Evolutionary conservation across 1,284 basidiomycete genomes (phyloP).

Genomic region (Tilletia setariae): DNA sequence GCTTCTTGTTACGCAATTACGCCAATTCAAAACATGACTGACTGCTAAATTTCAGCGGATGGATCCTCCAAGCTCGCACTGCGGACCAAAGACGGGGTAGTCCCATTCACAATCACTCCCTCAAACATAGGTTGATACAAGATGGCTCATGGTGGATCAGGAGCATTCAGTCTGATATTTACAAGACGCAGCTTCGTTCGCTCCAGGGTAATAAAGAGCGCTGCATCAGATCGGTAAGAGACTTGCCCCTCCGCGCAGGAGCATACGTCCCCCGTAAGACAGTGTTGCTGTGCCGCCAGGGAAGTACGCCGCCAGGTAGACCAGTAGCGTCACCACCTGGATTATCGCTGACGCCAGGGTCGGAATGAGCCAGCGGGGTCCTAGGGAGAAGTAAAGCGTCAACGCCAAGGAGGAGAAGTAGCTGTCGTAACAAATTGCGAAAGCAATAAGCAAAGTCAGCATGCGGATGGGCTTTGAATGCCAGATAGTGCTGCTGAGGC

Average conservation of each 20-base stretch:
- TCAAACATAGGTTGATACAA: too few species aligned
- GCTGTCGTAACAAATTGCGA: slow-evolving; percentile 11
- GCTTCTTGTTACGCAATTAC: too few species aligned
- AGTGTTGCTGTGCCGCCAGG: slow-evolving; percentile 50
- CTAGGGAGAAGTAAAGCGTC: slow-evolving; percentile 53
- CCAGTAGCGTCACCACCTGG: slow-evolving; percentile 43
- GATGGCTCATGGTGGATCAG: too few species aligned
- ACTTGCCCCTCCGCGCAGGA: neutral
- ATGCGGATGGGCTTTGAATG: neutral
- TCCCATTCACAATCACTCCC: too few species aligned
- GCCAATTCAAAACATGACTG: too few species aligned
- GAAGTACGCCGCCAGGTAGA: slow-evolving; percentile 51
- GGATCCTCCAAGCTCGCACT: too few species aligned
- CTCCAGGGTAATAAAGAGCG: neutral
- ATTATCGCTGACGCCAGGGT: slow-evolving; percentile 43
- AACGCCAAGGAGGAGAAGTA: slow-evolving; percentile 45
- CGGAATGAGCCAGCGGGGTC: slow-evolving; percentile 42
- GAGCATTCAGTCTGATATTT: neutral
- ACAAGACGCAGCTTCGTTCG: neutral
- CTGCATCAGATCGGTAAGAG: neutral
- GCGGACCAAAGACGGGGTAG: too few species aligned
- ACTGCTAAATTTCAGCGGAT: too few species aligned
- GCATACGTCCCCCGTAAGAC: slow-evolving; percentile 2
- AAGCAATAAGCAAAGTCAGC: neutral
- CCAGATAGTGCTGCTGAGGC: neutral